Evolutionary conservation across 768 basidiomycete species (phyloP).

Genomic region (Strobilomyces confusus): DNA sequence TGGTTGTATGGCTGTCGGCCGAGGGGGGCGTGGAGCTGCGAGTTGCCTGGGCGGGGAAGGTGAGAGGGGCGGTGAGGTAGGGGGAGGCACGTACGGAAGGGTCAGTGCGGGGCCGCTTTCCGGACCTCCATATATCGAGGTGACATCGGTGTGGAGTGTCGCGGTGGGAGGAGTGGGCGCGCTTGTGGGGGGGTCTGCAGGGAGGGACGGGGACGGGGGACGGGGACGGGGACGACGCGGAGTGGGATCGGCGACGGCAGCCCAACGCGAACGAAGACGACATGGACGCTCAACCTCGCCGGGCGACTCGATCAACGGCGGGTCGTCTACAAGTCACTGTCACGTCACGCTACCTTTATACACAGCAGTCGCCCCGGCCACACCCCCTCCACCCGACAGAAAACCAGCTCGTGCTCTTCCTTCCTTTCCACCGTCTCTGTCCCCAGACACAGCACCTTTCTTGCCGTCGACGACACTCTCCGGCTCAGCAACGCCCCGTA

Average conservation of each 20-base stretch:
- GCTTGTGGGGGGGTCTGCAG: slow-evolving; percentile 46
- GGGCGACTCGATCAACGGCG: neutral
- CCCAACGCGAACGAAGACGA: slow-evolving; percentile 33
- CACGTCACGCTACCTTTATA: slow-evolving; percentile 21
- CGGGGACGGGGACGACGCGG: slow-evolving; percentile 37
- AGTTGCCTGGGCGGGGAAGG: slow-evolving; percentile 13
- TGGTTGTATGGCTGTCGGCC: slow-evolving; percentile 26
- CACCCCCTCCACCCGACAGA: slow-evolving; percentile 13
- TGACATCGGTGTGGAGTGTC: slow-evolving; percentile 46
- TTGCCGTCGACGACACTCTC: slow-evolving; percentile 27
- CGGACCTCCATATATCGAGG: slow-evolving; percentile 49
- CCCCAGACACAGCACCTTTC: slow-evolving; percentile 18
- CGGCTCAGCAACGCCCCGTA: slow-evolving; percentile 32
- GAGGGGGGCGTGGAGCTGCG: slow-evolving; percentile 30
- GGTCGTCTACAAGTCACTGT: slow-evolving; percentile 6
- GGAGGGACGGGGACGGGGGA: slow-evolving; percentile 34
- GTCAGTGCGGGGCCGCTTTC: slow-evolving; percentile 52
- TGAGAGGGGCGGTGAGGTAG: slow-evolving; percentile 2
- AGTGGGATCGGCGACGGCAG: slow-evolving; percentile 53
- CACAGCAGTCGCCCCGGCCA: slow-evolving; percentile 18
- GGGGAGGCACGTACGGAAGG: slow-evolving; percentile 36
- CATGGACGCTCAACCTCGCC: slow-evolving; percentile 27
- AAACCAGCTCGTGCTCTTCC: slow-evolving; percentile 16
- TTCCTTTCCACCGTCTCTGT: neutral
- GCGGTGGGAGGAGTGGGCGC: slow-evolving; percentile 41